Conservation (phyloP, 1,284 basidiomycete genomes). For the Tylopilus sp. region DNA sequence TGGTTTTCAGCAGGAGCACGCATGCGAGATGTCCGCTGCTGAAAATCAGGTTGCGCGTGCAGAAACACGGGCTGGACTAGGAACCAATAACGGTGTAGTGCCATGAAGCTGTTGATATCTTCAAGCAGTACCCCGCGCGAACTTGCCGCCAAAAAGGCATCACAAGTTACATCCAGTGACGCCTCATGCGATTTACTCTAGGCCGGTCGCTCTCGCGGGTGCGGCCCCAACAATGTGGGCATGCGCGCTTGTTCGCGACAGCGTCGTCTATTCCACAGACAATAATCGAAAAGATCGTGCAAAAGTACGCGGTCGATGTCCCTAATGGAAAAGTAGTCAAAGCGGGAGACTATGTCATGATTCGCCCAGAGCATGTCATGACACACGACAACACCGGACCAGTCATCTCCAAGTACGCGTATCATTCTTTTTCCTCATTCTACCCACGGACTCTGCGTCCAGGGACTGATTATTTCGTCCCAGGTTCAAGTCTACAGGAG, state of each 20-base stretch:
- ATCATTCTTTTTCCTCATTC: not conserved
- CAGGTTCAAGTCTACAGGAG: conserved; percentile 95
- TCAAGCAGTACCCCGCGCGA: no score
- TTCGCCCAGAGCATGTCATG: conserved; percentile 96
- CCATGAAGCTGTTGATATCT: no score
- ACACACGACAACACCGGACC: conserved; percentile 98
- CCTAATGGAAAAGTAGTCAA: conserved; percentile 74
- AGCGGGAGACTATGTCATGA: conserved; percentile 99
- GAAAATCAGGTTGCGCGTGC: no score
- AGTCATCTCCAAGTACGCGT: conserved; percentile 86
- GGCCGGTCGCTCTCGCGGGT: conserved; percentile 9
- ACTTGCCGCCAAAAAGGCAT: no score
- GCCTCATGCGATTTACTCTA: conserved; percentile 15
- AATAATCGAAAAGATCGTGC: conserved; percentile 96
- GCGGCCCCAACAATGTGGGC: not conserved
- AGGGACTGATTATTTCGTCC: conserved; percentile 8
- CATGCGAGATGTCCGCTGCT: no score
- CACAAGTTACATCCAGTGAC: not conserved
- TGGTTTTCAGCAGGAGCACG: no score
- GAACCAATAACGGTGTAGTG: no score
- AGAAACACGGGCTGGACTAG: no score
- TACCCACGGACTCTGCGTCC: not conserved
- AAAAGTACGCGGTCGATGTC: conserved; percentile 91
- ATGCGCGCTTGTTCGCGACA: conserved; percentile 38
- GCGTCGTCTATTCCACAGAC: conserved; percentile 66